Evolutionary conservation across 345 rosid genomes (phyloP).

Genomic region (Populus davidiana): DNA sequence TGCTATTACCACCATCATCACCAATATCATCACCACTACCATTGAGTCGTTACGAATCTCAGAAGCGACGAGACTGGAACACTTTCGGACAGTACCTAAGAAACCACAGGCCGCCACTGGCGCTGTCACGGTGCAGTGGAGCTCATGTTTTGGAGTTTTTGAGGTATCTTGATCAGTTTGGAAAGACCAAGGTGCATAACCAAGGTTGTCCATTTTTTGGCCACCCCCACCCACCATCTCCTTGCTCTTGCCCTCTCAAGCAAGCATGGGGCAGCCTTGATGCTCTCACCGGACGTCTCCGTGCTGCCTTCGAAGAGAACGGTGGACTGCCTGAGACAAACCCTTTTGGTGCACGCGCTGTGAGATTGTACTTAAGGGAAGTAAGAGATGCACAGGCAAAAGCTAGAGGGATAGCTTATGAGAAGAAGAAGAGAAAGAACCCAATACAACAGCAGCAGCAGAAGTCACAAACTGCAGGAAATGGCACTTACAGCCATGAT

Average conservation of each 20-base stretch:
- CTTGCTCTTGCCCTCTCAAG: slow-evolving; percentile 91
- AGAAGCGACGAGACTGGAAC: slow-evolving; percentile 95
- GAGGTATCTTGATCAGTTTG: slow-evolving; percentile 89
- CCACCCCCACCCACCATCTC: slow-evolving; percentile 87
- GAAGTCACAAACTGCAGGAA: background rate
- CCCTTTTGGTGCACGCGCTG: slow-evolving; percentile 94
- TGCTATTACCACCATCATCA: background rate
- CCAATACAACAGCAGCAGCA: slow-evolving; percentile 38
- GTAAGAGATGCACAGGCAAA: slow-evolving; percentile 82
- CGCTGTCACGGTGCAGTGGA: slow-evolving; percentile 82
- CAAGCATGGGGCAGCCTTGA: slow-evolving; percentile 99
- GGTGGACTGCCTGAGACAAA: slow-evolving; percentile 91
- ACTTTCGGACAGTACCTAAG: slow-evolving; percentile 90
- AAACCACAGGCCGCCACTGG: slow-evolving; percentile 88
- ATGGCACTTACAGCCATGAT: background rate
- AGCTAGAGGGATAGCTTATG: slow-evolving; percentile 92
- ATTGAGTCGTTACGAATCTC: slow-evolving; percentile 88
- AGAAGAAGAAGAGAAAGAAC: slow-evolving; percentile 82
- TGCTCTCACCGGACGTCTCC: slow-evolving; percentile 89
- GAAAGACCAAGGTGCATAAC: slow-evolving; percentile 86
- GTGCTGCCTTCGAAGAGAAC: slow-evolving; percentile 92
- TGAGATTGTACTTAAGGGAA: slow-evolving; percentile 83
- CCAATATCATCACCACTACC: slow-evolving; percentile 29
- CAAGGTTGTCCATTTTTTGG: slow-evolving; percentile 85
- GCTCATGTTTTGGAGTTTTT: slow-evolving; percentile 95